Conservation (phyloP, 495 filamentous ascomycete species). For the Parathielavia hyrcaniae region DNA sequence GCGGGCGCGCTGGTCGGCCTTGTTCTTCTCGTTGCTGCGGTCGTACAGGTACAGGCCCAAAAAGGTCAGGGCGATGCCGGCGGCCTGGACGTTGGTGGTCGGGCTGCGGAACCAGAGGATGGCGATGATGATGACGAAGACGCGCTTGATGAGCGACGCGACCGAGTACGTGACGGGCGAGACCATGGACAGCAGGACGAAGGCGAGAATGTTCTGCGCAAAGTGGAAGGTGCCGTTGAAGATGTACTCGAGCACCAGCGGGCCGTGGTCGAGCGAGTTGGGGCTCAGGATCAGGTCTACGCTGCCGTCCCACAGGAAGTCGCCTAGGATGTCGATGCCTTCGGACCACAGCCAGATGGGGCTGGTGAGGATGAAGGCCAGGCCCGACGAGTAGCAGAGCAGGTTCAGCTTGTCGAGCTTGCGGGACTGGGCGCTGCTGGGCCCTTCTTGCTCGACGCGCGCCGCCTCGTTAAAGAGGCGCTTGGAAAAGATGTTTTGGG, state of each 20-base stretch:
- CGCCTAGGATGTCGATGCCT: constrained; percentile 65
- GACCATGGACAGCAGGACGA: constrained; percentile 82
- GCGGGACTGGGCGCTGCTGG: constrained; percentile 43
- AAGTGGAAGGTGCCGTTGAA: constrained; percentile 99
- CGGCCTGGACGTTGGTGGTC: constrained; percentile 73
- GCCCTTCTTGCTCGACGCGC: constrained; percentile 64
- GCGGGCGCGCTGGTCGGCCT: constrained; percentile 66
- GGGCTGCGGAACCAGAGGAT: constrained; percentile 93
- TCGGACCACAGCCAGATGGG: constrained; percentile 93
- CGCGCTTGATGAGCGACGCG: constrained; percentile 88
- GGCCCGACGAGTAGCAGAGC: constrained; percentile 87
- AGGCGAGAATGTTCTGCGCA: constrained; percentile 90
- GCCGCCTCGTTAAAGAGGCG: constrained; percentile 96
- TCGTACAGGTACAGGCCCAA: constrained; percentile 94
- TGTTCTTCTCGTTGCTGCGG: constrained; percentile 75
- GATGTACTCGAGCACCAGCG: constrained; percentile 73
- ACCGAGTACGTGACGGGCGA: constrained; percentile 97
- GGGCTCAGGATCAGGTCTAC: constrained; percentile 55
- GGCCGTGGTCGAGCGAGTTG: constrained; percentile 70
- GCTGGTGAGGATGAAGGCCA: constrained; percentile 84
- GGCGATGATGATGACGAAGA: constrained; percentile 92
- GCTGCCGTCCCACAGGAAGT: constrained; percentile 64
- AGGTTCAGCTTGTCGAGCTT: constrained; percentile 97
- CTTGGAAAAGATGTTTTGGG: constrained; percentile 98
- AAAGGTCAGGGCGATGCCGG: constrained; percentile 84